Conservation (phyloP, 176 grass and related monocot species). For the Chloris gayana region DNA sequence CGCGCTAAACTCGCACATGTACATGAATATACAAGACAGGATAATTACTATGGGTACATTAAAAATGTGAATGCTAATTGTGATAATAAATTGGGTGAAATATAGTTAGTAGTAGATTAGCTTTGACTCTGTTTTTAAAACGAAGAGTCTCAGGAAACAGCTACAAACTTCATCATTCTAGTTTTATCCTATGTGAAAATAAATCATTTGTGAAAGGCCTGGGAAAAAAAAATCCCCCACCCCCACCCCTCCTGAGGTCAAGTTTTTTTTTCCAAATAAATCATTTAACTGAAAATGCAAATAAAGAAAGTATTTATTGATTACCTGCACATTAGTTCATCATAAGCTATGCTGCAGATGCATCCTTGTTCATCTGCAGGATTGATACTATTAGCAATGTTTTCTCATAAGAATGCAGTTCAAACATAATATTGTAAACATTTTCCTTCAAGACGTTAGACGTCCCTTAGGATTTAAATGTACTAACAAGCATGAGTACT, state of each 20-base stretch:
- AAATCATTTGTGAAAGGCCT: too few species aligned
- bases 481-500: neutral
- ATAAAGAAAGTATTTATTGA: conserved; percentile 14
- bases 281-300: conserved; percentile 22
- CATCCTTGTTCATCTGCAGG: conserved; percentile 78
- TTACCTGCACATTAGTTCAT: conserved; percentile 85
- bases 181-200: neutral
- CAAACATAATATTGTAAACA: neutral
- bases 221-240: too few species aligned
- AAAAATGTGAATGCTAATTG: neutral
- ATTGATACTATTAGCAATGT: conserved; percentile 26
- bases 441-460: neutral
- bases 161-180: neutral
- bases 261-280: conserved; percentile 27
- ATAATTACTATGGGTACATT: neutral
- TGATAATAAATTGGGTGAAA: neutral
- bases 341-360: conserved; percentile 72
- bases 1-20: too few species aligned
- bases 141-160: neutral
- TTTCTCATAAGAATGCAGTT: neutral
- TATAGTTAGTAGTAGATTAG: neutral
- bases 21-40: neutral
- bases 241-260: too few species aligned
- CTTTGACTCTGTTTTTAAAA: neutral
- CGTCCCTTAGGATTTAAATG: neutral